Percentiles rank a stretch among this genome's conserved stretches.
Evolutionary conservation across 768 basidiomycete species (phyloP).

Genomic region (Termitomyces heimii): DNA sequence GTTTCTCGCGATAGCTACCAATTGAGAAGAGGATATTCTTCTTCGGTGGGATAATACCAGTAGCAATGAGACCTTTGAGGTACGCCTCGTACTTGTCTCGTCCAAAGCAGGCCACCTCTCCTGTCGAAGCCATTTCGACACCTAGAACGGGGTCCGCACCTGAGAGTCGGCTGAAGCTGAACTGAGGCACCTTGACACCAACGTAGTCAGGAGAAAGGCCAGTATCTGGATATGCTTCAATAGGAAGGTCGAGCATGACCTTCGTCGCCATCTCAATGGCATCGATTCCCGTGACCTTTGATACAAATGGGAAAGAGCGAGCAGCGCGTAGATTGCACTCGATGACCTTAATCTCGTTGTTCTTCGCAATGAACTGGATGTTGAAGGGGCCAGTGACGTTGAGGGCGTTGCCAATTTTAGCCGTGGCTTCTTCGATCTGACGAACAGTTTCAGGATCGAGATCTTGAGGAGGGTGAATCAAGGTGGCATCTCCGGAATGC

Average conservation of each 20-base stretch:
- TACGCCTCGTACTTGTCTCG: conserved; percentile 98
- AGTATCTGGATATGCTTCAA: conserved; percentile 85
- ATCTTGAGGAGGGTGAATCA: conserved; percentile 98
- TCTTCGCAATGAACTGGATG: conserved; percentile 99
- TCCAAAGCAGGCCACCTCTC: conserved; percentile 98
- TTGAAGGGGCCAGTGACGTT: conserved; percentile 99
- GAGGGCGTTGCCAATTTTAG: conserved; percentile 95
- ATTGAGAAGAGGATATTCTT: conserved; percentile 98
- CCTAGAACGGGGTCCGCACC: conserved; percentile 97
- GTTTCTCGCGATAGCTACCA: conserved; percentile 95
- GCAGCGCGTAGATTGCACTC: conserved; percentile 98
- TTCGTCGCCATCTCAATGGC: conserved; percentile 99
- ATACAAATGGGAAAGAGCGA: conserved; percentile 97
- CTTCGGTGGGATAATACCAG: conserved; percentile 90
- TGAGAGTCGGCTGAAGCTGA: conserved; percentile 94
- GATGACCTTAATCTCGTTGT: conserved; percentile 99
- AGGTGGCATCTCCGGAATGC: conserved; percentile 96
- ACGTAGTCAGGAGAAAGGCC: conserved; percentile 91
- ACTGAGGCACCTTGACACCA: conserved; percentile 99
- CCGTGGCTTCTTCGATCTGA: conserved; percentile 94
- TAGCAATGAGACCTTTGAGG: conserved; percentile 93
- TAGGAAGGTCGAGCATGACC: conserved; percentile 90
- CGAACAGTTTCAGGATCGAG: conserved; percentile 94
- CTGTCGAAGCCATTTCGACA: conserved; percentile 99
- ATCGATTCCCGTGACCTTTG: conserved; percentile 95